Evolutionary conservation across 345 rosid species (phyloP).

Genomic region (Salix purpurea): DNA sequence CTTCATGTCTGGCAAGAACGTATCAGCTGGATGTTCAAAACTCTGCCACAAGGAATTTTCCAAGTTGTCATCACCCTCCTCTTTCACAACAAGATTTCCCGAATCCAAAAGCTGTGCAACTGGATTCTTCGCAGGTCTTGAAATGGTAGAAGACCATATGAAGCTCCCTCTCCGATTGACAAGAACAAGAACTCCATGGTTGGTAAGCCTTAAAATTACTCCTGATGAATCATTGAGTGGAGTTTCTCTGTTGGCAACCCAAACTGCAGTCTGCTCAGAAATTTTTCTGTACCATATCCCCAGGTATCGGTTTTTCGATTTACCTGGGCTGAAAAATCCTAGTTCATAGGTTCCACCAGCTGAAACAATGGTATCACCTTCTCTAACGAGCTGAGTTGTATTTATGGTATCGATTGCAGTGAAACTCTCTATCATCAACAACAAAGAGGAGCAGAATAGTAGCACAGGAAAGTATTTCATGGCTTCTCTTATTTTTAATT

Average conservation of each 20-base stretch:
- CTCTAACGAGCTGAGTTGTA: background rate
- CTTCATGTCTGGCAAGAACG: background rate
- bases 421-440: background rate
- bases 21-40: background rate
- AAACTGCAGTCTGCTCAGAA: background rate
- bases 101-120: too few relatives aligned
- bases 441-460: background rate
- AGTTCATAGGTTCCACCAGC: background rate
- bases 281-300: background rate
- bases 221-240: background rate
- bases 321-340: conserved; percentile 5
- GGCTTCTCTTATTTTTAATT: too few relatives aligned
- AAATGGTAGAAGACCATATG: background rate
- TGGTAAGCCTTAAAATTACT: background rate
- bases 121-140: background rate
- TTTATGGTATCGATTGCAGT: conserved; percentile 5
- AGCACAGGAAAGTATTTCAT: background rate
- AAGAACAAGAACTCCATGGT: background rate
- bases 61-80: too few relatives aligned
- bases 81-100: too few relatives aligned
- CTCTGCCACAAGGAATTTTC: too few relatives aligned
- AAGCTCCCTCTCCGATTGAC: background rate
- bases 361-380: background rate
- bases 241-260: conserved; percentile 1
- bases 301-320: background rate